Evolutionary conservation across 345 rosid species (phyloP).

Genomic region (Populus pruinosa): DNA sequence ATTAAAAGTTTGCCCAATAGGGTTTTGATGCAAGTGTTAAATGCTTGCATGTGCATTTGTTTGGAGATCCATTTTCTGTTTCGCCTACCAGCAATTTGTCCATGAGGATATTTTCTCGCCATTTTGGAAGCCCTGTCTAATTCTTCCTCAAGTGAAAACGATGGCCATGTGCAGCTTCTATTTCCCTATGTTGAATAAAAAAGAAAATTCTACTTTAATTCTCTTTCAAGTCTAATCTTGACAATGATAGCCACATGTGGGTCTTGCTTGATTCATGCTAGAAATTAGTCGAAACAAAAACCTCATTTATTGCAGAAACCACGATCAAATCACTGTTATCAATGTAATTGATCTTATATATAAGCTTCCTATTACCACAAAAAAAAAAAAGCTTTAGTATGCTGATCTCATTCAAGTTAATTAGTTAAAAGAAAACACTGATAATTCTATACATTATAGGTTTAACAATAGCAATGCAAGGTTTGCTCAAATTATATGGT

Average conservation of each 20-base stretch:
- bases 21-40: neutral
- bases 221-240: conserved; percentile 1
- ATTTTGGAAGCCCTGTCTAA: neutral
- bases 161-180: conserved; percentile 17
- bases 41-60: neutral
- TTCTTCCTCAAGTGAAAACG: conserved; percentile 17
- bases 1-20: neutral
- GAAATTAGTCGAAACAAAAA: neutral
- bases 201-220: conserved; percentile 2
- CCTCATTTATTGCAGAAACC: neutral
- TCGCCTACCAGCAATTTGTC: conserved; percentile 5
- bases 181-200: neutral
- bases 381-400: too few relatives aligned
- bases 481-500: too few relatives aligned
- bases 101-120: neutral
- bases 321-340: too few relatives aligned
- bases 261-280: conserved; percentile 7
- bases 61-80: neutral
- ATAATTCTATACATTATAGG: too few relatives aligned
- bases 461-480: too few relatives aligned
- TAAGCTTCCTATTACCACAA: neutral
- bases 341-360: too few relatives aligned
- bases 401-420: too few relatives aligned
- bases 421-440: too few relatives aligned
- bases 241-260: conserved; percentile 17